Evolutionary conservation across 805 yeast genomes (phyloP).

Genomic region (Starmerella roubikii): DNA sequence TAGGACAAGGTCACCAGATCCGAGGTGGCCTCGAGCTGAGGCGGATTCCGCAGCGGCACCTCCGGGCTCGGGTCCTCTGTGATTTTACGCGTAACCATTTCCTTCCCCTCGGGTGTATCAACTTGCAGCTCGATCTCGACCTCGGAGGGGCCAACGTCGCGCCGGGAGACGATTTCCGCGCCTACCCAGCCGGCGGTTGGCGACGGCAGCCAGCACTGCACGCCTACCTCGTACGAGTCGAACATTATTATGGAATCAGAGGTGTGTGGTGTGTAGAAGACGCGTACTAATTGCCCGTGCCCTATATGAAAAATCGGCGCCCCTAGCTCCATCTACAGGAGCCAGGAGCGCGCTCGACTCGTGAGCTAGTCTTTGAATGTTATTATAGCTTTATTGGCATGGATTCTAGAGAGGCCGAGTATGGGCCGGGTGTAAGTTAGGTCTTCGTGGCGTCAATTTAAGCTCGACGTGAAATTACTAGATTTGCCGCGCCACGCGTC

Average conservation of each 20-base stretch:
- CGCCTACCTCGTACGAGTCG: conserved; percentile 21
- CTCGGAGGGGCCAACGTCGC: conserved; percentile 29
- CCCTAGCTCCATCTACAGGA: too few relatives aligned
- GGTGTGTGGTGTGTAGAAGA: neutral
- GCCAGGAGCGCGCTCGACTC: too few relatives aligned
- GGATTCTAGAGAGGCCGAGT: too few relatives aligned
- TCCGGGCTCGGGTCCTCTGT: conserved; percentile 40
- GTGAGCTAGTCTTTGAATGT: too few relatives aligned
- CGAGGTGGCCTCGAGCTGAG: conserved; percentile 81
- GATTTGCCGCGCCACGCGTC: too few relatives aligned
- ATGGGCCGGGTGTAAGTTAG: too few relatives aligned
- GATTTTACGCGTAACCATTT: conserved; percentile 17
- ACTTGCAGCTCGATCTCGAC: conserved; percentile 37
- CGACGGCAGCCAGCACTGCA: conserved; percentile 67
- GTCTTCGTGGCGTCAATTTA: too few relatives aligned
- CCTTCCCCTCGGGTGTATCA: conserved; percentile 30
- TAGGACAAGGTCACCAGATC: conserved; percentile 87
- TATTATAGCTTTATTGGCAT: too few relatives aligned
- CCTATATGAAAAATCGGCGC: too few relatives aligned
- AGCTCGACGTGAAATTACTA: too few relatives aligned
- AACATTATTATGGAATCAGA: conserved; percentile 15
- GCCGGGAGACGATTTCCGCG: conserved; percentile 37
- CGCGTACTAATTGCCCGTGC: neutral
- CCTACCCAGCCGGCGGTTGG: conserved; percentile 62
- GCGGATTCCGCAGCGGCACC: conserved; percentile 76